A percentile compares a stretch with the other conserved stretches of the same genome.
These are phyloP conservation scores for Colletotrichum tofieldiae DNA, from an alignment of 2,329 filamentous ascomycete genomes.

Conservation along the genomic window DNA sequence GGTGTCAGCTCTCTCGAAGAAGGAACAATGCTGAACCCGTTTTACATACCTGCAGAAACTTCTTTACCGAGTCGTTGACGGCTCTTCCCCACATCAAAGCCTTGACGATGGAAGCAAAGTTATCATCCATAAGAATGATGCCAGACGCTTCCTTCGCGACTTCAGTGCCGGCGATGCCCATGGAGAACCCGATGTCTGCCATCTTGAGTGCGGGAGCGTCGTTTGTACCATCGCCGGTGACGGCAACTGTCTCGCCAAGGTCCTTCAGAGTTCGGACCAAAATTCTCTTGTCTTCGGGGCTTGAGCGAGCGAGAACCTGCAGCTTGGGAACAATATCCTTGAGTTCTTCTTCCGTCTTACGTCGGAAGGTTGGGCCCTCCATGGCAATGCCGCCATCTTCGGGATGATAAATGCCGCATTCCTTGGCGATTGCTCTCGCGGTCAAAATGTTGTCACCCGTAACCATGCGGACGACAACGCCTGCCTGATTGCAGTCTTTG, in stretches of 20 bases:
- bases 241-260: slow-evolving; percentile 77
- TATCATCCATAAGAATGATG: slow-evolving; percentile 75
- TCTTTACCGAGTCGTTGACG: slow-evolving; percentile 75
- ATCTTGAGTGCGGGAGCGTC: slow-evolving; percentile 77
- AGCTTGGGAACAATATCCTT: slow-evolving; percentile 72
- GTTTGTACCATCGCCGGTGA: slow-evolving; percentile 78
- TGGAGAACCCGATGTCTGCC: slow-evolving; percentile 78
- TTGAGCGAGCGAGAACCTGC: slow-evolving; percentile 78
- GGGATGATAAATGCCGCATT: slow-evolving; percentile 56
- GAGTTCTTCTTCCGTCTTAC: slow-evolving; percentile 65
- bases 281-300: slow-evolving; percentile 78
- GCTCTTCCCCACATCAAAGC: slow-evolving; percentile 75
- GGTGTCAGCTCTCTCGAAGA: slow-evolving; percentile 66
- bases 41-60: slow-evolving; percentile 75
- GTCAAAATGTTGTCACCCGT: slow-evolving; percentile 67
- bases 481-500: slow-evolving; percentile 73
- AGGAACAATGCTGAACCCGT: slow-evolving; percentile 69
- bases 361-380: slow-evolving; percentile 68
- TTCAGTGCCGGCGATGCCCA: slow-evolving; percentile 78
- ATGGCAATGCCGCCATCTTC: slow-evolving; percentile 69
- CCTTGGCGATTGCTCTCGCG: slow-evolving; percentile 60
- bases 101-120: slow-evolving; percentile 75
- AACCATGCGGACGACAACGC: slow-evolving; percentile 76
- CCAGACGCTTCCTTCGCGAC: slow-evolving; percentile 75
- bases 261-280: slow-evolving; percentile 76